Evolutionary conservation across 1,139 yeast species (phyloP).

Genomic region (Scheffersomyces stambukii): DNA sequence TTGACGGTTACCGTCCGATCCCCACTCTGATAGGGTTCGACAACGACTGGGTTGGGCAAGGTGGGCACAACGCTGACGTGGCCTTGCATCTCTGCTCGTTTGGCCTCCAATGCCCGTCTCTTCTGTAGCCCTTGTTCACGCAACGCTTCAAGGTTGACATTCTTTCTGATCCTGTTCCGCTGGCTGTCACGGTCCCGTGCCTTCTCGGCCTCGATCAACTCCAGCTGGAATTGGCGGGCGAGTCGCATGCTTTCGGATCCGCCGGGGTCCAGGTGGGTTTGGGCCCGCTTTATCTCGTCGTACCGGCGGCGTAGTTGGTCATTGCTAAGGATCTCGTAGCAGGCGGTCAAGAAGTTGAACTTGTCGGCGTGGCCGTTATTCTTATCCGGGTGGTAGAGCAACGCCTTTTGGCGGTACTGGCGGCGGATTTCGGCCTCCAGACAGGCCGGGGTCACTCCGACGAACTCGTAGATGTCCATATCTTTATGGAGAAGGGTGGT

Average conservation of each 20-base stretch:
- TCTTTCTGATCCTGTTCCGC: conserved; percentile 8
- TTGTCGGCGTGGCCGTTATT: conserved; percentile 30
- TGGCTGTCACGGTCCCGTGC: conserved; percentile 7
- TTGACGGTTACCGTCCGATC: no score
- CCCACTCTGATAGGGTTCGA: no score
- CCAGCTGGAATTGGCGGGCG: conserved; percentile 29
- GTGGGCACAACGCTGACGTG: no score
- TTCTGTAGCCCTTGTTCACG: conserved; percentile 27
- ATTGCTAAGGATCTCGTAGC: conserved; percentile 38
- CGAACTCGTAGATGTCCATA: conserved; percentile 30
- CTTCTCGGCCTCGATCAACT: conserved; percentile 28
- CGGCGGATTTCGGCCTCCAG: conserved; percentile 64
- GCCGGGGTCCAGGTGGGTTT: conserved; percentile 11
- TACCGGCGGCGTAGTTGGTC: conserved; percentile 27
- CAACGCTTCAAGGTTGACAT: conserved; percentile 22
- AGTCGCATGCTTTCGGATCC: conserved; percentile 19
- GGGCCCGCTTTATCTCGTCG: conserved; percentile 24
- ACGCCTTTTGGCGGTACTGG: conserved; percentile 79
- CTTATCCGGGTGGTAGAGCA: conserved; percentile 67
- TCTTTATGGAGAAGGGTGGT: conserved; percentile 25
- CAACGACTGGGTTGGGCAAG: no score
- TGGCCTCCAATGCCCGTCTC: conserved; percentile 22
- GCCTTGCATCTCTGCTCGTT: no score
- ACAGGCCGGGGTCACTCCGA: conserved; percentile 22
- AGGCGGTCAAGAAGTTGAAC: conserved; percentile 35